Percentiles rank a stretch among this genome's conserved stretches.
These are phyloP conservation scores for Solanum hybrid DNA, from an alignment of 305 asterid genomes.

Conservation along the genomic window DNA sequence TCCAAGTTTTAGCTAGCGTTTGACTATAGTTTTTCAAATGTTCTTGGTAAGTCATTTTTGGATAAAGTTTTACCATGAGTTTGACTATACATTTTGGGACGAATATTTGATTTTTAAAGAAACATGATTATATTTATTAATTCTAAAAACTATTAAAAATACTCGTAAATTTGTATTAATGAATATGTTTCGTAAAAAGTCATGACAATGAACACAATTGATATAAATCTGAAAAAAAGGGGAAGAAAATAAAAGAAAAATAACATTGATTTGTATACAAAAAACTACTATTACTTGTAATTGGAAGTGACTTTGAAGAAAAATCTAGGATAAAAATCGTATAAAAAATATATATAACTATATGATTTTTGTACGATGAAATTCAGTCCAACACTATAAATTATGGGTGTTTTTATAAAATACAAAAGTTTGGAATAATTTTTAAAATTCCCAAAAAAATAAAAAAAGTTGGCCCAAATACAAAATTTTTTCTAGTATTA, in stretches of 20 bases:
- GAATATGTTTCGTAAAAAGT: background rate
- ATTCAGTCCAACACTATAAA: background rate
- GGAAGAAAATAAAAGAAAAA: background rate
- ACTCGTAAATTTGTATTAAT: no score
- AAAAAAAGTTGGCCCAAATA: background rate
- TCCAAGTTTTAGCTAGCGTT: background rate
- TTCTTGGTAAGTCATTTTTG: no score
- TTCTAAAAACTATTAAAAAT: no score
- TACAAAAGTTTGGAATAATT: background rate
- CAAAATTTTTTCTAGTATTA: no score
- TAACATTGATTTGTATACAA: background rate
- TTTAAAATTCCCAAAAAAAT: no score
- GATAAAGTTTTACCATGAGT: no score
- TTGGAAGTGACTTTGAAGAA: background rate
- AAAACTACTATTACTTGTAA: background rate
- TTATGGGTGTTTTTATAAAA: no score
- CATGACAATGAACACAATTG: background rate
- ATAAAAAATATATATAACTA: no score
- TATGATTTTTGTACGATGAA: background rate
- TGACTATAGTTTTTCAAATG: no score
- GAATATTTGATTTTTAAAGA: no score
- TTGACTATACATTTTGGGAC: background rate
- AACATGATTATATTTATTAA: background rate
- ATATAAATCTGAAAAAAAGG: no score
- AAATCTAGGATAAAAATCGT: no score